Conservation (phyloP, 192 early-diverging fungal species). For the Phycomyces blakesleeanus region DNA sequence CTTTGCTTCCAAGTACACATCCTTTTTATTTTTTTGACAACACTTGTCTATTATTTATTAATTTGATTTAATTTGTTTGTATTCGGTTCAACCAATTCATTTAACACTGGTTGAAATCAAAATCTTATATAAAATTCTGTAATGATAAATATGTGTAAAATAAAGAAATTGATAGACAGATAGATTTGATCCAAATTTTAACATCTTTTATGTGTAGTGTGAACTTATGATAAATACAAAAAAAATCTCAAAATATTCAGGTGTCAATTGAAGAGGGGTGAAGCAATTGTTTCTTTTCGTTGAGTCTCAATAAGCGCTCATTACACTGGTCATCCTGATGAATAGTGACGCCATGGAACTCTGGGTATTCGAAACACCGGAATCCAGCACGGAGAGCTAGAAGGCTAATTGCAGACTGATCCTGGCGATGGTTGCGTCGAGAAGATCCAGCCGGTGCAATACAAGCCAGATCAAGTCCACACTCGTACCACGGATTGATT, state of each 20-base stretch:
- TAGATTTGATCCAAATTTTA: background rate
- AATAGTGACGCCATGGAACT: conserved; percentile 45
- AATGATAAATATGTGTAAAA: no score
- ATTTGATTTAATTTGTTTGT: no score
- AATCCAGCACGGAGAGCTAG: conserved; percentile 34
- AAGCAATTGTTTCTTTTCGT: background rate
- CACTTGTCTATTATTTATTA: no score
- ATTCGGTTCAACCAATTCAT: no score
- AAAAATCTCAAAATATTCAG: background rate
- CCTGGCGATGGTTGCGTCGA: conserved; percentile 47
- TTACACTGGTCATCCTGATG: conserved; percentile 29
- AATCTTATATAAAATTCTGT: no score
- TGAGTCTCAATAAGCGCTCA: conserved; percentile 3
- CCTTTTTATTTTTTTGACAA: no score
- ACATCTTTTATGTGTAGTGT: background rate
- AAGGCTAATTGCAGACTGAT: conserved; percentile 46
- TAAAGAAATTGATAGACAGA: background rate
- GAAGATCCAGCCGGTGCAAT: conserved; percentile 47
- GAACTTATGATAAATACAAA: background rate
- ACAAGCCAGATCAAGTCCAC: conserved; percentile 38
- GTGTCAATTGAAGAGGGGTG: conserved; percentile 5
- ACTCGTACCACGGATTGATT: conserved; percentile 41
- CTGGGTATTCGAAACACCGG: conserved; percentile 39
- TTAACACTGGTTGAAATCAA: no score
- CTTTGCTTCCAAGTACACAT: no score